A percentile compares a stretch with the other conserved stretches of the same genome.
Evolutionary conservation across 2,329 filamentous ascomycete species (phyloP).

Genomic region (Sclerotinia glacialis): DNA sequence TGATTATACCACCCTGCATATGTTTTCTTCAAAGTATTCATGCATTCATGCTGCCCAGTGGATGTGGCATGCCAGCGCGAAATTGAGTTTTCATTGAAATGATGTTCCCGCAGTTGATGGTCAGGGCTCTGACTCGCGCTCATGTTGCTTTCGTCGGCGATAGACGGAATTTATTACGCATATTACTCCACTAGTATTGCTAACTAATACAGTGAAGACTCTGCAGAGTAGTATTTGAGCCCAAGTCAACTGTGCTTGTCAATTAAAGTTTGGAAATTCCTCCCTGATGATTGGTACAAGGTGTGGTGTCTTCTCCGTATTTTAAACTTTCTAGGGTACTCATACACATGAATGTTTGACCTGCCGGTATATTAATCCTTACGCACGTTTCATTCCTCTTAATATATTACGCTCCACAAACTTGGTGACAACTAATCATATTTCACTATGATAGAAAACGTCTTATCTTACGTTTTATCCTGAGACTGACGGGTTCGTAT

Average conservation of each 20-base stretch:
- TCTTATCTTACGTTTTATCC: neutral
- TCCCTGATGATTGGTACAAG: neutral
- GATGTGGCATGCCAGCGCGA: neutral
- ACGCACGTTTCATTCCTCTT: neutral
- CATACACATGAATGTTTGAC: neutral
- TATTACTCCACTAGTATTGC: neutral
- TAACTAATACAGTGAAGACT: neutral
- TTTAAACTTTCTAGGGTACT: neutral
- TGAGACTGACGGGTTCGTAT: no score
- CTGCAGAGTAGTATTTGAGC: neutral
- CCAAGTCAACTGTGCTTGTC: neutral
- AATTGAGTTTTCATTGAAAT: no score
- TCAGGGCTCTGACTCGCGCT: neutral
- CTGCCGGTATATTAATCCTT: neutral
- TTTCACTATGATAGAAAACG: neutral
- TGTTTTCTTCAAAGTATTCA: neutral
- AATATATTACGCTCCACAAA: neutral
- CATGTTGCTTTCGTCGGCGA: neutral
- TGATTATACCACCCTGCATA: neutral
- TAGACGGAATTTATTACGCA: constrained; percentile 4
- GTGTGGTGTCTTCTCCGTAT: neutral
- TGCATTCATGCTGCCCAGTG: neutral
- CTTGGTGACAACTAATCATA: neutral
- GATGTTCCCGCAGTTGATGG: neutral
- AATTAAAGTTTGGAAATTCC: neutral